Base-by-base conservation (phyloP, 2,329 filamentous ascomycete genomes). In the Blastomyces parvus region DNA sequence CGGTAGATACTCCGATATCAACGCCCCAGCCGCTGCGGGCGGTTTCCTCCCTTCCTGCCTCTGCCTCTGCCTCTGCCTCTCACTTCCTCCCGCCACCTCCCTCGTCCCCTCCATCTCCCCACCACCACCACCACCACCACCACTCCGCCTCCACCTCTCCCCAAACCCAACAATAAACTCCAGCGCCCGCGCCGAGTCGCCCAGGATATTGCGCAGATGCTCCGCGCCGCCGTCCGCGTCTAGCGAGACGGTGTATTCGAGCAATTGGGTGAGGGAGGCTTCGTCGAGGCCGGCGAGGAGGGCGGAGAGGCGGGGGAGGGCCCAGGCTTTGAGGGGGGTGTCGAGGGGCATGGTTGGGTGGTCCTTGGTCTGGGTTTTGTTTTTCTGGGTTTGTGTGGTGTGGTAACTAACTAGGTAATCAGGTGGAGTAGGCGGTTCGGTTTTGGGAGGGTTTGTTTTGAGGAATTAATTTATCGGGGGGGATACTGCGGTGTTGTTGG, bases 231-330 rank as follows among this genome's bases (percentile, higher is more conserved):
- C 89, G 60, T 86, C 78, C 71, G 88, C 91, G 8, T 33, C 48
- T 25, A 97, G 82, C 0, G 86, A 88, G 44, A 85, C 80, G 2
- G 90, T 86, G 74, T 97, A 97, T 58, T 90, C 86, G 67, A 97
- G 81, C 53, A 97, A 84, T 72, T 97, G 90, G 71, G 86, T 85
- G 40, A 97, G 81, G 50, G 93, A 91, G 14, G 89, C 86, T 44
- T 96, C 86, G 44, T 96, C 91, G 13, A 97, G 81, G 8, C 91
- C 91, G 0, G 97, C 82, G 19, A 99, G 82, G 19, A 99, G 82
- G 71, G 86, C 86, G 30, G 87, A 86, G 8, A 99, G 84, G 72
- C 91, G 90, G 59, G 88, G 81, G 50, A 86, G 70, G 36, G 86
- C 85, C 86, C 86, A 88, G 22, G 60, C 36, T 57, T 65, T 62